Base-by-base conservation (phyloP, 75 land plant genomes). In the Cupressus sempervirens region DNA sequence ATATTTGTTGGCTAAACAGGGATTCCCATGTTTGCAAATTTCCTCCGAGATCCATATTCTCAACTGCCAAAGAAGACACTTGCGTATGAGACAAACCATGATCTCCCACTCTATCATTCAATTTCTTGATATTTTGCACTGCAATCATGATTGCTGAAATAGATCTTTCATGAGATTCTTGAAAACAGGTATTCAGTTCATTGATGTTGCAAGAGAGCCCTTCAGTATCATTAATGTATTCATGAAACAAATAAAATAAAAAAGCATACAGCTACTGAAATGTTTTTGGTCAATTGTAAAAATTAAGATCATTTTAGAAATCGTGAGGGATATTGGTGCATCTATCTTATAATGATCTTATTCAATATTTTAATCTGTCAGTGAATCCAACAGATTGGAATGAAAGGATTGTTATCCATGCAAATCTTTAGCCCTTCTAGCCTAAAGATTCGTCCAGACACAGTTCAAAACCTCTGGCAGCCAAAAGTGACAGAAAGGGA, bases 1-100 rank as follows among this genome's bases (percentile, higher is more conserved):
- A n/a, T n/a, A n/a, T n/a, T n/a, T n/a, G n/a, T n/a, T n/a, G n/a
- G n/a, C n/a, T n/a, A n/a, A n/a, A n/a, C n/a, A n/a, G n/a, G n/a
- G n/a, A n/a, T n/a, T n/a, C n/a, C n/a, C n/a, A n/a, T n/a, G 81
- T 86, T 58, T 89, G 91, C 23, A 90, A 72, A 16, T 87, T 87
- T 48, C 84, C 88, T 86, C 81, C 81, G 8, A 45, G 52, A 9
- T 79, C 30, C 81, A 79, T 79, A 45, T 26, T 26, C 29, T 23
- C 48, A 12, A 6, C 81, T 3, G 45, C 23, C 81, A 79, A 79
- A 79, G 81, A 79, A n/a, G 30, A 50, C 46, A 45, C 45, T n/a
- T 45, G 50, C n/a, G 45, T 2, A 79, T 41, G 13, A 26, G 30
- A 65, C 36, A 12, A 65, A 35, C 40, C 85, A 70, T 58, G 50